These are phyloP conservation scores for Morella rubra DNA, from an alignment of 306 rosid genomes.

Conservation along the genomic window DNA sequence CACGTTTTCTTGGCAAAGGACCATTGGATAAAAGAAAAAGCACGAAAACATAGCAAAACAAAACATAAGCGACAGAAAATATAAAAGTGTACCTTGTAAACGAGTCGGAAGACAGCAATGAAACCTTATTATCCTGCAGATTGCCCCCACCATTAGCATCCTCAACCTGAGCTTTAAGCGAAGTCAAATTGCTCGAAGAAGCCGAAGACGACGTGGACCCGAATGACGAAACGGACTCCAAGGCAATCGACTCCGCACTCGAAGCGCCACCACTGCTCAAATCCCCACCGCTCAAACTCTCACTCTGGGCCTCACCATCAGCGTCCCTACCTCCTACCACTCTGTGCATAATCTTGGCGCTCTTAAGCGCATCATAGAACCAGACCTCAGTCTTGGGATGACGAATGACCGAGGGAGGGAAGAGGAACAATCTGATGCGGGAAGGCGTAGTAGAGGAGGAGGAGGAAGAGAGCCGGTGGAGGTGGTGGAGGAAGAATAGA, in stretches of 20 bases:
- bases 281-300: conserved; percentile 8
- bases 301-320: background rate
- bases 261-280: conserved; percentile 17
- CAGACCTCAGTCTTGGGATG: conserved; percentile 64
- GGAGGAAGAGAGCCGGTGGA: conserved; percentile 27
- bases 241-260: conserved; percentile 42
- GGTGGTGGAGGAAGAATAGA: conserved; percentile 41
- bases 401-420: conserved; percentile 28
- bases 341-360: conserved; percentile 47
- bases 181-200: conserved; percentile 41
- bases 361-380: conserved; percentile 57
- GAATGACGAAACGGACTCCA: conserved; percentile 57
- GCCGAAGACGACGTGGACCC: conserved; percentile 60
- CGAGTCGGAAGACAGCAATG: conserved; percentile 23
- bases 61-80: background rate
- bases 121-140: conserved; percentile 24
- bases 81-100: conserved; percentile 31
- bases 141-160: conserved; percentile 18
- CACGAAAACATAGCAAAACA: background rate
- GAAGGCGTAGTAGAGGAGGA: conserved; percentile 20
- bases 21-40: background rate
- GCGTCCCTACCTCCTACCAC: conserved; percentile 25
- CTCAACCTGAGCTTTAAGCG: conserved; percentile 32
- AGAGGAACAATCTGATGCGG: conserved; percentile 54
- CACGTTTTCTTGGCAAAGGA: background rate